Evolutionary conservation across 345 rosid genomes (phyloP), one percentile per base, ranked within the genome.

Genomic region (Aurinia saxatilis): DNA sequence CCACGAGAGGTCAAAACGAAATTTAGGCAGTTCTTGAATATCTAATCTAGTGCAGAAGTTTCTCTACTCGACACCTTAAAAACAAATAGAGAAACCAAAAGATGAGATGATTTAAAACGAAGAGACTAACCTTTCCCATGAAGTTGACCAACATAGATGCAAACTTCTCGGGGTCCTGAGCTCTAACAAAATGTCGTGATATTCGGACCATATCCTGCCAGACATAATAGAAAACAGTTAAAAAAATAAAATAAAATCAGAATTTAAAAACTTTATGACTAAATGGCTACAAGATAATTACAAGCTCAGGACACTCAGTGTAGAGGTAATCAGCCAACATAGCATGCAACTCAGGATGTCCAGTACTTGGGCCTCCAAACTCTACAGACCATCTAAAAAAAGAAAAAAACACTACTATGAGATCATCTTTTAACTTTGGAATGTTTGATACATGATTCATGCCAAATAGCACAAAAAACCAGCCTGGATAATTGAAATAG

Each of bases 261-360:
- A 57, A n/a, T n/a, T 2, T 8, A 42, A 25, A 1, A 1, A 36
- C 8, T 23, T 3, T 12, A 35, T n/a, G 64, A 64, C 16, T 7
- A 8, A 56, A 49, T 25, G 55, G 59, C 4, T 7, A 34, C 54
- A 14, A 48, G 54, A 21, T n/a, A 57, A 65, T 29, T 83, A 93
- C 99, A 82, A 80, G 76, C 66, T 93, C 99, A 50, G 96, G 95
- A 55, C 84, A 90, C 75, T 93, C 88, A 5, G 95, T 83, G 74
- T 82, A 89, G 49, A 92, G 34, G 71, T 87, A 92, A 72, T 89
- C 99, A 7, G 84, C 99, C 38, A 90, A 79, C 95, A 90, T 90
- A 47, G 68, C 68, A 77, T 93, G 97, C 63, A 93, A 41, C 64
- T 86, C 78, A 11, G 95, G 96, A 15, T 84, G 72, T 60, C 97